phyloP scores from a whole-genome alignment of 371 early-diverging fungal genomes.

The Rhizopus sp. region DNA sequence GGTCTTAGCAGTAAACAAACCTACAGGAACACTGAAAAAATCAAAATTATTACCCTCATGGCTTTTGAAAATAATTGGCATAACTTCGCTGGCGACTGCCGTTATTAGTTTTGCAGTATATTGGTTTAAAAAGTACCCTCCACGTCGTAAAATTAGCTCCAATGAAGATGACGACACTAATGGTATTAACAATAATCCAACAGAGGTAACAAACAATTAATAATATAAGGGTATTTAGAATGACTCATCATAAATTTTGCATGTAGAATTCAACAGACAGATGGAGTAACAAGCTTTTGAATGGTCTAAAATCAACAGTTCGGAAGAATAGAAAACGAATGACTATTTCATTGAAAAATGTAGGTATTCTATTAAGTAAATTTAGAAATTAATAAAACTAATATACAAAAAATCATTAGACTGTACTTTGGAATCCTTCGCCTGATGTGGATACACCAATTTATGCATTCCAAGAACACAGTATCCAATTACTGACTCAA shows the following conservation, averaged over 20 bases:
- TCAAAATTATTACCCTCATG: slow-evolving; percentile 21
- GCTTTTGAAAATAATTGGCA: slow-evolving; percentile 23
- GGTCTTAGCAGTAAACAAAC: background rate
- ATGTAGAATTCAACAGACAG: background rate
- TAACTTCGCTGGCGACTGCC: slow-evolving; percentile 23
- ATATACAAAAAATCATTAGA: too few species aligned
- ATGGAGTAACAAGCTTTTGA: slow-evolving; percentile 24
- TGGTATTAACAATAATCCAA: too few species aligned
- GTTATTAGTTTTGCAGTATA: slow-evolving; percentile 25
- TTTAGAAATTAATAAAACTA: background rate
- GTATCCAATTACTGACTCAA: slow-evolving; percentile 23
- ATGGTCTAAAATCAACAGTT: too few species aligned
- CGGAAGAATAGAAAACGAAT: slow-evolving; percentile 35
- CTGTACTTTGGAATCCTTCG: slow-evolving; percentile 55
- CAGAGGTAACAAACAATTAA: too few species aligned
- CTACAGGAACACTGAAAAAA: slow-evolving; percentile 6
- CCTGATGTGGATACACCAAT: slow-evolving; percentile 49
- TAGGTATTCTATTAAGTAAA: slow-evolving; percentile 14
- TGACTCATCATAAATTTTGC: background rate
- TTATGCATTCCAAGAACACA: slow-evolving; percentile 48
- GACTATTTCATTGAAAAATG: slow-evolving; percentile 53
- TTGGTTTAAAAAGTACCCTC: slow-evolving; percentile 24
- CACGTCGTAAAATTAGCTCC: slow-evolving; percentile 17
- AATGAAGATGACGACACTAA: slow-evolving; percentile 6
- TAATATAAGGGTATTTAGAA: too few species aligned